Evolutionary conservation across 2,329 filamentous ascomycete genomes (phyloP).

Genomic region (Penicillium sp.): DNA sequence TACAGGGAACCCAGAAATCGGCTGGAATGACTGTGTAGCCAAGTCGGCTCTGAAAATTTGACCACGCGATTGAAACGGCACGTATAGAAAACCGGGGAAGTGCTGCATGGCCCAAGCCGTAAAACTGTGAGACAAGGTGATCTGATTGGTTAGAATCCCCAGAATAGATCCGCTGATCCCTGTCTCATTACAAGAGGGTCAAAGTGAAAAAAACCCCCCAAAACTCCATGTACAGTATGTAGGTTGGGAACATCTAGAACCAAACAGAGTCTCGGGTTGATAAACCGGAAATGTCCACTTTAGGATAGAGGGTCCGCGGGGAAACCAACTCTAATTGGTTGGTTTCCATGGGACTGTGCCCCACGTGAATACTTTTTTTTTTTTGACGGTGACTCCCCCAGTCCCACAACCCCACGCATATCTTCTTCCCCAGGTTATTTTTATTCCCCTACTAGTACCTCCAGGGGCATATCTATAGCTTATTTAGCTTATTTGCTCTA

Average conservation of each 20-base stretch:
- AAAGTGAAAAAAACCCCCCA: background rate
- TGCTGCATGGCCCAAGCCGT: conserved; percentile 1
- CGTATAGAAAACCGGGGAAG: conserved; percentile 9
- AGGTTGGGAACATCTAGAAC: background rate
- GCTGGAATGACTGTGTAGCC: conserved; percentile 3
- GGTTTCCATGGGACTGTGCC: background rate
- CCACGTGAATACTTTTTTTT: background rate
- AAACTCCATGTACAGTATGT: no score
- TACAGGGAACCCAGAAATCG: background rate
- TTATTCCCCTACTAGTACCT: background rate
- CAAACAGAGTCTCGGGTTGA: conserved; percentile 9
- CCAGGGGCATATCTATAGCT: no score
- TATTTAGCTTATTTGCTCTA: no score
- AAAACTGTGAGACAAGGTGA: background rate
- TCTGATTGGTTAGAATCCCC: background rate
- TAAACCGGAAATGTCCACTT: conserved; percentile 4
- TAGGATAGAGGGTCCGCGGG: conserved; percentile 1
- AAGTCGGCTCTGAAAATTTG: conserved; percentile 1
- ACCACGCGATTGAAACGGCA: conserved; percentile 4
- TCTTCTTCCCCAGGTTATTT: background rate
- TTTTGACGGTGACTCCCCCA: background rate
- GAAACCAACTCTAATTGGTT: background rate
- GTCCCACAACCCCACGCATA: background rate
- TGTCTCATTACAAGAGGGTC: background rate
- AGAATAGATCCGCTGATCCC: background rate